phyloP scores from a whole-genome alignment of 2,329 filamentous ascomycete species.

The Chrysoporthe puriensis region DNA sequence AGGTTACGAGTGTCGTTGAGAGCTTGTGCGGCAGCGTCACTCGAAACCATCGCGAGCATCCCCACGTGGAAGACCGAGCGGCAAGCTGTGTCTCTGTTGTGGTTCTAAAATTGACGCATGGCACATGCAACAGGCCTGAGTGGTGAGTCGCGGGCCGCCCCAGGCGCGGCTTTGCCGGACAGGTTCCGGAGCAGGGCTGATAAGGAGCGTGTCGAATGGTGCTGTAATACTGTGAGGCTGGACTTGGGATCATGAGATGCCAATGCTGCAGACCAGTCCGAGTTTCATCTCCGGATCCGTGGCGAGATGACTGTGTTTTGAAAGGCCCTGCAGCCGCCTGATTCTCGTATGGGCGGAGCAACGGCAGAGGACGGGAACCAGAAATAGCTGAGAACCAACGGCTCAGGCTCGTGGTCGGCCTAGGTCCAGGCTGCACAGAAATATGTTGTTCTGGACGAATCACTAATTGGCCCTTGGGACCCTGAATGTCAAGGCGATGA shows the following conservation, averaged over 20 bases:
- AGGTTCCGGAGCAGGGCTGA: not conserved
- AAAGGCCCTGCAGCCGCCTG: conserved; percentile 8
- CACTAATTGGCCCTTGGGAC: too few species aligned
- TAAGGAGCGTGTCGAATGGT: not conserved
- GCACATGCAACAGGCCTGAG: not conserved
- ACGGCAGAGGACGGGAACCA: not conserved
- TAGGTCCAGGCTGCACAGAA: too few species aligned
- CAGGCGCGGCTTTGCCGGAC: conserved; percentile 8
- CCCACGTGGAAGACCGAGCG: not conserved
- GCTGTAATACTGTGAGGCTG: conserved; percentile 3
- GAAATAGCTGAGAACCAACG: not conserved
- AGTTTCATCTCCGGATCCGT: conserved; percentile 1
- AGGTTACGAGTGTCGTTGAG: not conserved
- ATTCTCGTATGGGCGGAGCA: conserved; percentile 14
- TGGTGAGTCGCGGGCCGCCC: not conserved
- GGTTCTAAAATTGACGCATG: not conserved
- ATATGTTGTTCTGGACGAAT: too few species aligned
- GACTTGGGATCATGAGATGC: conserved; percentile 2
- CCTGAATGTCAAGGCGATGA: too few species aligned
- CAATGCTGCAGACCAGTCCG: not conserved
- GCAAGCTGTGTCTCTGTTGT: not conserved
- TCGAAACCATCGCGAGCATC: not conserved
- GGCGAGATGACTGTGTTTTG: conserved; percentile 17
- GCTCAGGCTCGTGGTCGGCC: not conserved
- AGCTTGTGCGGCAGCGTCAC: not conserved